Evolutionary conservation across 306 rosid species (phyloP), one percentile per base, ranked within the genome.

Genomic region (Medicago arabica): DNA sequence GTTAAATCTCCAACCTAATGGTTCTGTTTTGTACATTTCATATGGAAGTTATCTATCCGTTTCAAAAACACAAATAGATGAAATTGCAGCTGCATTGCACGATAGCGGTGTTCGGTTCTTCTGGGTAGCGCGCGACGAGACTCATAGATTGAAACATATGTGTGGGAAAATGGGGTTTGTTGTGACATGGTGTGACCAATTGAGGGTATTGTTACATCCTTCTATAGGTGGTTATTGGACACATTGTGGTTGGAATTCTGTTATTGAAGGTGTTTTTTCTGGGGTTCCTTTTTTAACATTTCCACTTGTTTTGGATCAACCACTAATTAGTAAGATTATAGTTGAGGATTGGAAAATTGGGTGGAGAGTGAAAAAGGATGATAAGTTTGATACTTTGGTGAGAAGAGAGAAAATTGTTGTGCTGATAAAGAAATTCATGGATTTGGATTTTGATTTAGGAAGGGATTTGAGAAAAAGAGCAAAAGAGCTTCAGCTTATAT

Each of bases 241-340:
- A 21, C 88, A 90, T 13, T 88, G 92, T 60, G 96, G 92, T 4
- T 90, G 90, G 92, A 90, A 76, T 77, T 88, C 96, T 0, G 75
- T 76, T 2, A 53, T 75, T 7, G 96, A 90, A 75, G 89, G 79
- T 40, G 46, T 85, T 15, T 90, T 75, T 80, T 75, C 75, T 13
- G 96, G 96, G 3, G 84, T 86, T 36, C 87, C 92, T 0, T 78
- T 90, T 67, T 75, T 88, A 15, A 76, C 92, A 0, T 88, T 86
- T 12, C 91, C 96, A 4, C 7, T 90, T 36, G 23, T 6, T 4
- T 23, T 83, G 75, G 96, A 90, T 49, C 96, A 90, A 60, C 71
- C 76, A 9, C 1, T 67, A 1, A 83, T 75, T 65, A 61, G 85
- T 76, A 80, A 66, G 74, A 9, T 78, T 8, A 68, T 89, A 5